Percentiles rank a stretch among this genome's conserved stretches.
phyloP scores from a whole-genome alignment of 2,329 filamentous ascomycete species.

The Aphanocladium album region DNA sequence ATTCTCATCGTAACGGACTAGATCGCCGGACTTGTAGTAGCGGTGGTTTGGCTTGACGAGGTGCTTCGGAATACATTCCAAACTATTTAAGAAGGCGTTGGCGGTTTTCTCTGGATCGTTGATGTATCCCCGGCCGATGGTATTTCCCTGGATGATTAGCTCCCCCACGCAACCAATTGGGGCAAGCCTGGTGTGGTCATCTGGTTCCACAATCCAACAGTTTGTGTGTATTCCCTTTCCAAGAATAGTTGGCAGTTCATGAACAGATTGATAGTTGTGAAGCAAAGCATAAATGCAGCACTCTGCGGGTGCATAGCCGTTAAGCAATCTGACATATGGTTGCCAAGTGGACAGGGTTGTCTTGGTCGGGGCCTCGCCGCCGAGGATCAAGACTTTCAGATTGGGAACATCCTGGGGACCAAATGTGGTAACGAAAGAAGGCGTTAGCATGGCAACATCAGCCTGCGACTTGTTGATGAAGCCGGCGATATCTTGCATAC shows the following conservation, averaged over 20 bases:
- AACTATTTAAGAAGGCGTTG: slow-evolving; percentile 6
- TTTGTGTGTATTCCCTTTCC: slow-evolving; percentile 4
- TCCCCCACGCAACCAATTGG: slow-evolving; percentile 17
- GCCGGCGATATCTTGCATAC: neutral
- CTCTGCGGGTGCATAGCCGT: slow-evolving; percentile 39
- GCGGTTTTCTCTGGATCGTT: neutral
- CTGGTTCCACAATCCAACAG: slow-evolving; percentile 17
- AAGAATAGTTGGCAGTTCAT: neutral
- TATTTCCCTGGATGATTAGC: slow-evolving; percentile 14
- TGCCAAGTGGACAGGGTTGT: slow-evolving; percentile 17
- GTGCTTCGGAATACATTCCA: neutral
- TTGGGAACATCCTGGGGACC: slow-evolving; percentile 9
- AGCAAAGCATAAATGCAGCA: slow-evolving; percentile 23
- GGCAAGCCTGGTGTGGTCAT: slow-evolving; percentile 10
- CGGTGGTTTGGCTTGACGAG: slow-evolving; percentile 1
- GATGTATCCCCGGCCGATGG: neutral
- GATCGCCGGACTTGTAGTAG: slow-evolving; percentile 45
- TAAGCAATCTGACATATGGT: slow-evolving; percentile 28
- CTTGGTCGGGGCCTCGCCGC: slow-evolving; percentile 28
- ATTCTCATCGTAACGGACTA: slow-evolving; percentile 37
- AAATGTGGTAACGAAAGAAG: slow-evolving; percentile 11
- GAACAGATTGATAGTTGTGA: neutral
- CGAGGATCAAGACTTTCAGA: slow-evolving; percentile 16
- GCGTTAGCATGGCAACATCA: slow-evolving; percentile 3
- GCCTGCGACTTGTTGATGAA: slow-evolving; percentile 7